Base-by-base conservation (phyloP, 2,329 filamentous ascomycete genomes). In the Ceratocystiopsis sp. region DNA sequence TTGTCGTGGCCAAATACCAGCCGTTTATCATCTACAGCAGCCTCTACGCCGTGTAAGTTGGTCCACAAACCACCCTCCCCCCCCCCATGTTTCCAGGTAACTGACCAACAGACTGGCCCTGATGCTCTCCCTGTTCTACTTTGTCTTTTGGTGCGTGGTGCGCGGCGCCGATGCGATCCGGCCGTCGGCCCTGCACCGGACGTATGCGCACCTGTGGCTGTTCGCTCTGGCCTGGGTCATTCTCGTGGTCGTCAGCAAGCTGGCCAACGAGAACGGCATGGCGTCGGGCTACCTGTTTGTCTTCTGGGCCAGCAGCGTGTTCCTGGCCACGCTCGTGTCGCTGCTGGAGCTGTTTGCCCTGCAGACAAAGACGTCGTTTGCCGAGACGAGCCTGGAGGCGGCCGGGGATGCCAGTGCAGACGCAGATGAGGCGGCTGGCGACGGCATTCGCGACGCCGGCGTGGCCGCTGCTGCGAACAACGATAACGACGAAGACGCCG, bases 1-100 rank as follows among this genome's bases (percentile, higher is more conserved):
- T 82, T 51, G 61, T 96, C 42, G 54, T 93, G 37, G 73, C 74
- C 35, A 93, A 91, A 59, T 64, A 89, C 55, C 96, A 96, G 55
- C 86, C 89, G 1, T 73, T 84, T 53, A 85, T 96, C 52, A 67
- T 91, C n/a, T 91, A 95, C 62, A 87, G 84, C 61, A 93, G 82
- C 53, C 71, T 78, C 40, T 96, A 91, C 57, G 70, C 83, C 6
- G 80, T 95, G 54, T 71, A 55, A 58, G 68, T 62, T 10, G 16
- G 2, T 25, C 3, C 4, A 6, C 35, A 13, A 71, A 68, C 1
- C n/a, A n/a, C n/a, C n/a, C n/a, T n/a, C n/a, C n/a, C n/a, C n/a
- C n/a, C n/a, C n/a, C 2, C 10, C 7, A 29, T 29, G 9, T 10
- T 8, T 6, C 25, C 25, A n/a, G 7, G 25, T 11, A 8, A 11